These are phyloP conservation scores for Thoreauomyces humboldtii DNA, from an alignment of 192 early-diverging fungal species.

Conservation along the genomic window DNA sequence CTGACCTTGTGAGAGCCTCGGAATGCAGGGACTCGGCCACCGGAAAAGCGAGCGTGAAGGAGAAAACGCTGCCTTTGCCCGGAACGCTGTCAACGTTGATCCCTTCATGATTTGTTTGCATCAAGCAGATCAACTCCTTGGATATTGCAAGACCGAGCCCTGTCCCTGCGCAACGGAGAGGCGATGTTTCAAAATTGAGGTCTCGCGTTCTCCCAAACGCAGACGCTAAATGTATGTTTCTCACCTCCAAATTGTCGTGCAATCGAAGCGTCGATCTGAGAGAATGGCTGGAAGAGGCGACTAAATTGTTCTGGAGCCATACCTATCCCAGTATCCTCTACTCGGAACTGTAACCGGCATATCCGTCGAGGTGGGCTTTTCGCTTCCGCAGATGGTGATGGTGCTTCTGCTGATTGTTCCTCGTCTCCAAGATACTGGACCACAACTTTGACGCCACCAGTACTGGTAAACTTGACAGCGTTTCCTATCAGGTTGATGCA, in stretches of 20 bases:
- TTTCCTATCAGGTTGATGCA: slow-evolving; percentile 53
- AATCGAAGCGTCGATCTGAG: slow-evolving; percentile 62
- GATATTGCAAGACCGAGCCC: slow-evolving; percentile 69
- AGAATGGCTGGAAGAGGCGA: slow-evolving; percentile 62
- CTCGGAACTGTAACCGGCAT: slow-evolving; percentile 2
- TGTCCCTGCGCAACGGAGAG: slow-evolving; percentile 34
- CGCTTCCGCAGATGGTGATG: not conserved
- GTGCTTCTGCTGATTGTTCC: slow-evolving; percentile 14
- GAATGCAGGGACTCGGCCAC: slow-evolving; percentile 5
- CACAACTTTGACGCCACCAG: slow-evolving; percentile 36
- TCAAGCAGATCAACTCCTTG: slow-evolving; percentile 57
- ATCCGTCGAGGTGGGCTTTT: no score
- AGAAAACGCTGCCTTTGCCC: slow-evolving; percentile 66
- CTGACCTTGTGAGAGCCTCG: not conserved
- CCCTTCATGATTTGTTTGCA: slow-evolving; percentile 62
- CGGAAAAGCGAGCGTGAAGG: slow-evolving; percentile 48
- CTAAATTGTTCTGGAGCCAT: slow-evolving; percentile 55
- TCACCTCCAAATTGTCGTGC: no score
- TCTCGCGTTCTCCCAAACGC: no score
- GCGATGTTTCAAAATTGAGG: no score
- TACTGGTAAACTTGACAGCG: slow-evolving; percentile 54
- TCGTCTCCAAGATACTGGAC: slow-evolving; percentile 30
- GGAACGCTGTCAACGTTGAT: slow-evolving; percentile 57
- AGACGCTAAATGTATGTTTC: no score
- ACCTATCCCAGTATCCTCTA: slow-evolving; percentile 60